Evolutionary conservation across 345 rosid species (phyloP).

Genomic region (Populus alba): DNA sequence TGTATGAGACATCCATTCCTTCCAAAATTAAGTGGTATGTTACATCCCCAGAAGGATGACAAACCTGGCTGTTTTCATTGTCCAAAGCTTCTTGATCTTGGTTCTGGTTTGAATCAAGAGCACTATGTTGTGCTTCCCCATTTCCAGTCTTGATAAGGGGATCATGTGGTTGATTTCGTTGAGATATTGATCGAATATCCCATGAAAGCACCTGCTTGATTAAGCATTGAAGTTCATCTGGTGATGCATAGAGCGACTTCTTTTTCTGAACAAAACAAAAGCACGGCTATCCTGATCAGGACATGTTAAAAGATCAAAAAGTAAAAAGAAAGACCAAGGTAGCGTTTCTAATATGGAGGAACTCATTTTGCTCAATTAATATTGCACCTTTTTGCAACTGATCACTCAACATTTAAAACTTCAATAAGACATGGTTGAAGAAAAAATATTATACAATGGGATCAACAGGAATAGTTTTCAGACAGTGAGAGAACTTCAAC

Average conservation of each 20-base stretch:
- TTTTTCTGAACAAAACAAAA: constrained; percentile 46
- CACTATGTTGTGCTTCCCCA: constrained; percentile 5
- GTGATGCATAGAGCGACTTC: constrained; percentile 67
- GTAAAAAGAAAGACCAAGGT: too few species aligned
- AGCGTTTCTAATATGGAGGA: too few species aligned
- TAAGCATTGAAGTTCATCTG: constrained; percentile 59
- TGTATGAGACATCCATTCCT: constrained; percentile 69
- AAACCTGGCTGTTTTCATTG: background rate
- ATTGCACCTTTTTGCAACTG: too few species aligned
- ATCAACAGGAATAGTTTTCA: too few species aligned
- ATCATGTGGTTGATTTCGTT: constrained; percentile 55
- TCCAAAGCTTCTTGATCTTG: constrained; percentile 24
- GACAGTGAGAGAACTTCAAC: too few species aligned
- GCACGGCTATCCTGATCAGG: background rate
- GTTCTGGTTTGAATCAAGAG: constrained; percentile 17
- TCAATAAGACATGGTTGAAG: too few species aligned
- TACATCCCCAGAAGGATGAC: constrained; percentile 17
- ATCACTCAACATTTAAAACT: too few species aligned
- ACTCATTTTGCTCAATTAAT: too few species aligned
- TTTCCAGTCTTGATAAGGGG: constrained; percentile 8
- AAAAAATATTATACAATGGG: too few species aligned
- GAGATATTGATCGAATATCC: constrained; percentile 93
- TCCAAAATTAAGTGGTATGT: constrained; percentile 73
- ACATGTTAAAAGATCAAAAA: background rate
- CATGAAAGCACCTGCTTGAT: constrained; percentile 75